Evolutionary conservation across 768 basidiomycete species (phyloP).

Genomic region (Amanita polypyramis): DNA sequence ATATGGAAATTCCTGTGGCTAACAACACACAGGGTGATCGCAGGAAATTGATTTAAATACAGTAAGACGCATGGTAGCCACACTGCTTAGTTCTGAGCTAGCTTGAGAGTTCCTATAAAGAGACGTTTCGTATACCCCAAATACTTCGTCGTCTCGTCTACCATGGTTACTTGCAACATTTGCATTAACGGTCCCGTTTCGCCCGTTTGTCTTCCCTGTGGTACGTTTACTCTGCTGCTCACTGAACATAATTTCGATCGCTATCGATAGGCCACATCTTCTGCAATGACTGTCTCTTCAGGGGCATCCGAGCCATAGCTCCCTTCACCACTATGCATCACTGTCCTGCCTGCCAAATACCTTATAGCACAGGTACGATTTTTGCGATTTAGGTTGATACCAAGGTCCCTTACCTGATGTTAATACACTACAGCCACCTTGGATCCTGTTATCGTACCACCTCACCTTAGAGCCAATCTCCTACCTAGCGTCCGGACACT

Average conservation of each 20-base stretch:
- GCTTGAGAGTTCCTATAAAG: neutral
- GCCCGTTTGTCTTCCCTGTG: constrained; percentile 56
- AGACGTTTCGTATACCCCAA: neutral
- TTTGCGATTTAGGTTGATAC: neutral
- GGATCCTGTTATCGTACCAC: constrained; percentile 40
- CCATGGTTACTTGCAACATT: constrained; percentile 47
- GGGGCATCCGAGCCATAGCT: constrained; percentile 35
- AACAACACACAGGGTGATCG: neutral
- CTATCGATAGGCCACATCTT: constrained; percentile 44
- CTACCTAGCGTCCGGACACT: constrained; percentile 48
- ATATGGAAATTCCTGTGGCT: neutral
- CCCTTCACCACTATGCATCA: constrained; percentile 35
- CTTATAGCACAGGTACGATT: constrained; percentile 42
- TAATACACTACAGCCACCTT: constrained; percentile 25
- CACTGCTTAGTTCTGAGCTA: neutral
- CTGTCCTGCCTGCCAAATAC: constrained; percentile 48
- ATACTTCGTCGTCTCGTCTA: neutral
- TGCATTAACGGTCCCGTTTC: constrained; percentile 44
- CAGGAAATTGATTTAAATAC: neutral
- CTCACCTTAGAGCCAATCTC: constrained; percentile 48
- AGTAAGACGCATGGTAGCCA: neutral
- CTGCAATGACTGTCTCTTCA: constrained; percentile 49
- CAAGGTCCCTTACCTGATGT: neutral
- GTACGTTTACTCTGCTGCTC: constrained; percentile 23
- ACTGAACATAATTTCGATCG: neutral